Evolutionary conservation across 2,329 filamentous ascomycete genomes (phyloP).

Genomic region (Cordyceps cicadae): DNA sequence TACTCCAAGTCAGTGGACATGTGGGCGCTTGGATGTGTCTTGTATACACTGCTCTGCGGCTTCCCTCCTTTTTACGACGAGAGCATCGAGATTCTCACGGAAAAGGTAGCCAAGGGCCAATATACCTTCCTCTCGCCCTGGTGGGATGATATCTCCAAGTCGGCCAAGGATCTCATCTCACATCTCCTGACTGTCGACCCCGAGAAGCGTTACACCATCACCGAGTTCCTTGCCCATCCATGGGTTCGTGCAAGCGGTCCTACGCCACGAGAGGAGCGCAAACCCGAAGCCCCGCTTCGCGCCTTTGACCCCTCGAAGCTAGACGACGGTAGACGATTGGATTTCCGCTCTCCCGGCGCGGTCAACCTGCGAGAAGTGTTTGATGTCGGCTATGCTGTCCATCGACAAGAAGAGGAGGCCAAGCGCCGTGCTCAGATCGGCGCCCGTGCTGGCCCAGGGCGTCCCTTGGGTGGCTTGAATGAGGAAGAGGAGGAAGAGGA

Average conservation of each 20-base stretch:
- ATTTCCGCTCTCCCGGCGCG: constrained; percentile 91
- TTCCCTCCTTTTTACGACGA: constrained; percentile 99
- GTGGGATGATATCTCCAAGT: constrained; percentile 98
- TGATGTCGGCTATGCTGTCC: constrained; percentile 95
- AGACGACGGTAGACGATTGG: constrained; percentile 57
- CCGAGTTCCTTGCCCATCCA: constrained; percentile 85
- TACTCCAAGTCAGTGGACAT: constrained; percentile 99
- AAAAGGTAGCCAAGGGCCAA: constrained; percentile 94
- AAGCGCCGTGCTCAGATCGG: constrained; percentile 81
- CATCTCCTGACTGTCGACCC: constrained; percentile 92
- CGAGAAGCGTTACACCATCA: constrained; percentile 88
- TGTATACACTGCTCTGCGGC: constrained; percentile 93
- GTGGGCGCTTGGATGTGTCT: constrained; percentile 95
- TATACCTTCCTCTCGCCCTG: constrained; percentile 97
- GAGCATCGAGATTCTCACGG: constrained; percentile 90
- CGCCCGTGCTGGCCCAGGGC: constrained; percentile 58
- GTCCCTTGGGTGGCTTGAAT: constrained; percentile 54
- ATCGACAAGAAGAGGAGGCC: constrained; percentile 89
- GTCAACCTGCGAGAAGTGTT: constrained; percentile 96
- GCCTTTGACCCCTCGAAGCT: constrained; percentile 50
- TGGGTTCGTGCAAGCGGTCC: constrained; percentile 69
- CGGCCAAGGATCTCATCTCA: constrained; percentile 86
- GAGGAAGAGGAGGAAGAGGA: constrained; percentile 59
- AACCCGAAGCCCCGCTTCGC: constrained; percentile 34
- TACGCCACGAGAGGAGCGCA: constrained; percentile 51